Percentiles rank a stretch among this genome's conserved stretches.
Conservation (phyloP, 306 rosid genomes). For the Quercus robur region DNA sequence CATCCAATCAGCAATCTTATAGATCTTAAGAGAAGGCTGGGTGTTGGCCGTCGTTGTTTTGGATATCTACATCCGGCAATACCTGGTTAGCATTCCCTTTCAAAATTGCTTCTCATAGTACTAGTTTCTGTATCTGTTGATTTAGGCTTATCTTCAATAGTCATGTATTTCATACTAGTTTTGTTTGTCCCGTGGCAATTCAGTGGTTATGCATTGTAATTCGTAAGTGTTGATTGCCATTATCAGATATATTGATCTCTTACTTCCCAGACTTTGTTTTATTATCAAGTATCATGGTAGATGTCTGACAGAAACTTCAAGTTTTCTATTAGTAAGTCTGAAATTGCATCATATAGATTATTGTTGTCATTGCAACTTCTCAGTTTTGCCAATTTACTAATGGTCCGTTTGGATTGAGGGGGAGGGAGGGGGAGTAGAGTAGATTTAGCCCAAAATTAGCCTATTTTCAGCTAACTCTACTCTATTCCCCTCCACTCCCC, state of each 20-base stretch:
- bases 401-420: too few relatives aligned
- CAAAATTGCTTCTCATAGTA: conserved; percentile 4
- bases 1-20: conserved; percentile 96
- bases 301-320: neutral
- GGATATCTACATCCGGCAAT: conserved; percentile 94
- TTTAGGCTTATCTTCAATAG: conserved; percentile 12
- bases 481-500: too few relatives aligned
- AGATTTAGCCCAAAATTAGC: too few relatives aligned
- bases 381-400: neutral
- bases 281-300: neutral
- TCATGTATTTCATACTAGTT: neutral
- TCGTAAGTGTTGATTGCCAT: neutral
- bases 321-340: neutral
- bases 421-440: too few relatives aligned
- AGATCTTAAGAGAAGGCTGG: conserved; percentile 98
- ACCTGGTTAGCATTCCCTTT: conserved; percentile 67
- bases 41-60: conserved; percentile 91
- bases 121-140: conserved; percentile 12
- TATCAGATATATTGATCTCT: neutral
- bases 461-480: too few relatives aligned
- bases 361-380: neutral
- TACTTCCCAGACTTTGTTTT: neutral
- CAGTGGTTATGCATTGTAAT: neutral
- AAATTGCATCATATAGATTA: neutral
- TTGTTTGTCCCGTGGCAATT: neutral